Percentiles rank a stretch among this genome's conserved stretches.
Conservation (phyloP, 805 yeast species). For the Schizosaccharomyces cryophilus region DNA sequence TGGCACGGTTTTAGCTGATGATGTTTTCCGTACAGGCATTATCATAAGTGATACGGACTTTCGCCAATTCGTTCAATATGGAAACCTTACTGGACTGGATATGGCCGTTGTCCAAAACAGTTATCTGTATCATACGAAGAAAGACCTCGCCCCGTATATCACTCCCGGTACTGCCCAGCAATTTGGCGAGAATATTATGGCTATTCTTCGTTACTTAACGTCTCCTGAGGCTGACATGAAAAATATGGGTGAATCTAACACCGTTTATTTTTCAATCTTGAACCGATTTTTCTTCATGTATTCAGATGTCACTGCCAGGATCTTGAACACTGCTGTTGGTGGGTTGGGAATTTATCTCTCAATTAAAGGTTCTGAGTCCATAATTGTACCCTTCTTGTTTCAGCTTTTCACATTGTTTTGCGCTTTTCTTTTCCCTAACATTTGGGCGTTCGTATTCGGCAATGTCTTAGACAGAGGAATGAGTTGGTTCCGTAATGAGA, state of each 20-base stretch:
- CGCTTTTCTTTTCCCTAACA: background rate
- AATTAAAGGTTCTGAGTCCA: background rate
- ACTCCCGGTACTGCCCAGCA: constrained; percentile 1
- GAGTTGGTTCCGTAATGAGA: constrained; percentile 2
- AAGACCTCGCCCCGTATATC: background rate
- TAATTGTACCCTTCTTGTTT: background rate
- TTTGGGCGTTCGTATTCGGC: background rate
- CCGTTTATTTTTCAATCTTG: background rate
- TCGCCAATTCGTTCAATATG: constrained; percentile 1
- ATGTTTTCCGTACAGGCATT: constrained; percentile 1
- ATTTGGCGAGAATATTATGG: background rate
- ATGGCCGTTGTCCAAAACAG: constrained; percentile 2
- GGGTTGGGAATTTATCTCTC: background rate
- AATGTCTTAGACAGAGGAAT: background rate
- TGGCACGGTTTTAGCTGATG: constrained; percentile 1
- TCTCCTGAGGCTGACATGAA: background rate
- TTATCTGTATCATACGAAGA: background rate
- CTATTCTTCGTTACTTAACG: background rate
- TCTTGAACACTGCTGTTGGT: background rate
- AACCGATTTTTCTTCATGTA: constrained; percentile 1
- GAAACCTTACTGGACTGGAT: constrained; percentile 1
- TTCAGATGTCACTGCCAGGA: background rate
- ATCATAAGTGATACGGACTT: constrained; percentile 1
- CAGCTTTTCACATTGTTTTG: background rate
- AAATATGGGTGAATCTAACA: background rate